Conservation (phyloP, 2,329 filamentous ascomycete species). For the Arthroderma sp. region DNA sequence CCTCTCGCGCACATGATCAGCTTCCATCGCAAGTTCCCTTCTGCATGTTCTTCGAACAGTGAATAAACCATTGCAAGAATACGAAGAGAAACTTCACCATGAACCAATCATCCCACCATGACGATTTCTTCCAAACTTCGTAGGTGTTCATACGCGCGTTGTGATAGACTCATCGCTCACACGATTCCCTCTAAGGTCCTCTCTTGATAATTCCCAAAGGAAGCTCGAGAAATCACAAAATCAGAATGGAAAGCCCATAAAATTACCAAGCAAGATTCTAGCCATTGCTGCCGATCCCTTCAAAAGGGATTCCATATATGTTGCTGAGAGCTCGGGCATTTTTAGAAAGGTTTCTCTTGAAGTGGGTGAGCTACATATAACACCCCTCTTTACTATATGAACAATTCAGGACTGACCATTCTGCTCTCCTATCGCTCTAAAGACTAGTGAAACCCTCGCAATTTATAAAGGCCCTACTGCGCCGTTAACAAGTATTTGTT, state of each 20-base stretch:
- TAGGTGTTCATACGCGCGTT: slow-evolving; percentile 34
- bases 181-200: slow-evolving; percentile 27
- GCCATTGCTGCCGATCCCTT: slow-evolving; percentile 57
- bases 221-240: slow-evolving; percentile 67
- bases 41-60: neutral
- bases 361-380: slow-evolving; percentile 42
- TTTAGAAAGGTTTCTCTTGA: slow-evolving; percentile 62
- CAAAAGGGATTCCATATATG: slow-evolving; percentile 50
- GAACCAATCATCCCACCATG: slow-evolving; percentile 58
- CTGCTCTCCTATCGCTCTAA: slow-evolving; percentile 5
- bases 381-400: neutral
- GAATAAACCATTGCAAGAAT: no score
- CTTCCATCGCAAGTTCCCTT: neutral
- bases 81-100: slow-evolving; percentile 22
- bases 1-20: slow-evolving; percentile 16
- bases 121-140: slow-evolving; percentile 90
- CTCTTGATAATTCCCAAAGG: slow-evolving; percentile 39
- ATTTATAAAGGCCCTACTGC: slow-evolving; percentile 61
- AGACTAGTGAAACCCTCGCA: slow-evolving; percentile 34
- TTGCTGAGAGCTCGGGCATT: slow-evolving; percentile 77
- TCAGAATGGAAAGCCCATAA: slow-evolving; percentile 67
- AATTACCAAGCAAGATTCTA: slow-evolving; percentile 73
- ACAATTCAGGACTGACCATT: slow-evolving; percentile 6
- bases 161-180: neutral
- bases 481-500: slow-evolving; percentile 64